These are phyloP conservation scores for Solanum medicagineum DNA, from an alignment of 257 asterid genomes.

Conservation along the genomic window DNA sequence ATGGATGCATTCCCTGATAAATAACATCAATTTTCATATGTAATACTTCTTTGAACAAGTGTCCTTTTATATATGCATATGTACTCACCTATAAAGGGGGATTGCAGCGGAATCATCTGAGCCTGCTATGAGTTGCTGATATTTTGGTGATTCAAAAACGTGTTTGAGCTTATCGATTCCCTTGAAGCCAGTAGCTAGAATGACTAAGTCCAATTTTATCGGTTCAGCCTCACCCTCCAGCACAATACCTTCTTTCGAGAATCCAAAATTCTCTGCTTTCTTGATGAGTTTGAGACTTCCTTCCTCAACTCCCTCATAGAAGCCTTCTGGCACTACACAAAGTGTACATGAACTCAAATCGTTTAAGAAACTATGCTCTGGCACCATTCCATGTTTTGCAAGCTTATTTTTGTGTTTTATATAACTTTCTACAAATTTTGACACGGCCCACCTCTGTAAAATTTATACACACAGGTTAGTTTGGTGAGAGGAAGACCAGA, in stretches of 20 bases:
- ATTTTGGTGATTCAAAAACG: conserved; percentile 10
- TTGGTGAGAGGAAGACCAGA: too few relatives aligned
- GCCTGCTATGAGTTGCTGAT: conserved; percentile 13
- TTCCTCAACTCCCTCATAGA: conserved; percentile 30
- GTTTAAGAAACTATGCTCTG: conserved; percentile 26
- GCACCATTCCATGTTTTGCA: conserved; percentile 24
- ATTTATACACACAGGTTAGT: too few relatives aligned
- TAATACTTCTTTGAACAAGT: too few relatives aligned
- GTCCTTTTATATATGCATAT: too few relatives aligned
- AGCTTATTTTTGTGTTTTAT: conserved; percentile 17
- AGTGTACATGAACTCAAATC: conserved; percentile 18
- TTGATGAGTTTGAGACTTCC: conserved; percentile 31
- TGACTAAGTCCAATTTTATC: conserved; percentile 21
- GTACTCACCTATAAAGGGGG: conserved; percentile 31
- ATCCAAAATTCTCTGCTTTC: conserved; percentile 14
- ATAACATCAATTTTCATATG: too few relatives aligned
- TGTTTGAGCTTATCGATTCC: conserved; percentile 27
- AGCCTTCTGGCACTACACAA: conserved; percentile 27
- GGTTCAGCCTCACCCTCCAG: conserved; percentile 9
- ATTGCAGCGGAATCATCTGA: background rate
- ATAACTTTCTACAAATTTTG: conserved; percentile 22
- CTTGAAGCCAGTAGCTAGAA: conserved; percentile 37
- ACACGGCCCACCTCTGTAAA: conserved; percentile 27
- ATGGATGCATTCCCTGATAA: background rate
- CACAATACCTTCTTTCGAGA: conserved; percentile 24